Percentiles rank a stretch among this genome's conserved stretches.
Conservation (phyloP, 1,284 basidiomycete genomes). For the Taiwanofungus camphoratus region DNA sequence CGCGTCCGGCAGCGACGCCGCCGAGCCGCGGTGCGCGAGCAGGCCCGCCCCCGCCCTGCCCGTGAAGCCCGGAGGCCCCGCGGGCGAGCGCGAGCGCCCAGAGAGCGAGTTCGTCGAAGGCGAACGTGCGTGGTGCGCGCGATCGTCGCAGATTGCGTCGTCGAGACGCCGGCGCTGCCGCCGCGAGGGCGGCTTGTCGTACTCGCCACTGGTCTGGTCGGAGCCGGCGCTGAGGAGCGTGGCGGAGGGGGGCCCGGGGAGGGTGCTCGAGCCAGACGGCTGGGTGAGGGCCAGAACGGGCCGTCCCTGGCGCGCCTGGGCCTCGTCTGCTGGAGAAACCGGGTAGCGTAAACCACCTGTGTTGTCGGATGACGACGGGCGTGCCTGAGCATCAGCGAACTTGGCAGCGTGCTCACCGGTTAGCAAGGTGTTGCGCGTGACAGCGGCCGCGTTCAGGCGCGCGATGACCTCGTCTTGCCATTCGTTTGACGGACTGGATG, state of each 20-base stretch:
- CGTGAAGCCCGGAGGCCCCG: constrained; percentile 10
- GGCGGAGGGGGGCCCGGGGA: constrained; percentile 6
- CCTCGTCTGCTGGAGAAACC: constrained; percentile 11
- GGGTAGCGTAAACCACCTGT: constrained; percentile 10
- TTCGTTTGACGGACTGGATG: constrained; percentile 64
- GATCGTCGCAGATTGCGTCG: constrained; percentile 12
- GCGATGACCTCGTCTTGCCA: constrained; percentile 67
- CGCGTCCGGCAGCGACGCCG: constrained; percentile 3
- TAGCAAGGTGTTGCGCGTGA: constrained; percentile 21
- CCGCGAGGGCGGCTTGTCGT: constrained; percentile 8
- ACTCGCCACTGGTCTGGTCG: constrained; percentile 8
- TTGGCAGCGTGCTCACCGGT: constrained; percentile 18
- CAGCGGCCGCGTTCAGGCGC: constrained; percentile 22
- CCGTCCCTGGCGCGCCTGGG: constrained; percentile 2
- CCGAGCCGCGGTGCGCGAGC: constrained; percentile 9
- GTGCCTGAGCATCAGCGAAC: constrained; percentile 4
- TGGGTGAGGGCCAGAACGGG: constrained; percentile 12
- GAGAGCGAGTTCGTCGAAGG: constrained; percentile 20
- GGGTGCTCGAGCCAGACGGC: constrained; percentile 4
- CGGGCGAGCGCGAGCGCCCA: constrained; percentile 22
- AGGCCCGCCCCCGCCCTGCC: constrained; percentile 10
- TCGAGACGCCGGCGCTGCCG: constrained; percentile 24
- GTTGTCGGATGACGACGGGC: constrained; percentile 8
- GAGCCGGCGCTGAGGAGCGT: constrained; percentile 1
- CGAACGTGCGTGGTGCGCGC: constrained; percentile 17